phyloP scores from a whole-genome alignment of 2,329 filamentous ascomycete species.

The Talaromyces sp. region DNA sequence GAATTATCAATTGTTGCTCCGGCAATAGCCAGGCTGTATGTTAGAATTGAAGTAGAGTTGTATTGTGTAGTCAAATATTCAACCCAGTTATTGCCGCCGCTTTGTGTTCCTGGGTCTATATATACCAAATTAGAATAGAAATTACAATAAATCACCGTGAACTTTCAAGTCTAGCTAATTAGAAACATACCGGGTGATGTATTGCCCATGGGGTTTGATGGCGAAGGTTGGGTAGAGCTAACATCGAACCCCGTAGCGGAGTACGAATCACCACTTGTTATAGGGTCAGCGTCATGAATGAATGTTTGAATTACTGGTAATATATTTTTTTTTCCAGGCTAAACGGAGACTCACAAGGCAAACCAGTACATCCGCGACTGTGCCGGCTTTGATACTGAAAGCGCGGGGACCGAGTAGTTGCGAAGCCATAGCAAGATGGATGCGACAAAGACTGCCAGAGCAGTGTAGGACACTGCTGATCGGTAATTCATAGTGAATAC shows the following conservation, averaged over 20 bases:
- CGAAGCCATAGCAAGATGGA: conserved; percentile 7
- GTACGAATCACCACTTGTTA: conserved; percentile 31
- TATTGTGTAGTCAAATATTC: conserved; percentile 8
- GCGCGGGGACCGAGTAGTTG: neutral
- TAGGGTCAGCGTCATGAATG: neutral
- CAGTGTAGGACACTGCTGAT: conserved; percentile 3
- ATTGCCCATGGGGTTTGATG: conserved; percentile 9
- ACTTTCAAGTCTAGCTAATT: neutral
- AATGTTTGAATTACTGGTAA: neutral
- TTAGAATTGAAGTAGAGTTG: conserved; percentile 2
- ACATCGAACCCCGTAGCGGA: conserved; percentile 56
- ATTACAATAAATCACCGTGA: neutral
- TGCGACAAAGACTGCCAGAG: conserved; percentile 4
- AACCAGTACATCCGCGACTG: conserved; percentile 7
- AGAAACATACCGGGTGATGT: conserved; percentile 4
- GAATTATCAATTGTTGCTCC: conserved; percentile 11
- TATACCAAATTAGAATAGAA: neutral
- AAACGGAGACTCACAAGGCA: conserved; percentile 8
- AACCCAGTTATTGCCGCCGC: conserved; percentile 9
- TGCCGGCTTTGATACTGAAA: conserved; percentile 1
- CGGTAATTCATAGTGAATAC: conserved; percentile 4
- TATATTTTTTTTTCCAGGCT: neutral
- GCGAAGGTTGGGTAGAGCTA: conserved; percentile 39
- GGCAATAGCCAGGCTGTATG: conserved; percentile 9
- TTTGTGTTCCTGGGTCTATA: conserved; percentile 9